These are phyloP conservation scores for Pelagophyceae sp. DNA, from an alignment of 352 stramenopile species.

Conservation along the genomic window DNA sequence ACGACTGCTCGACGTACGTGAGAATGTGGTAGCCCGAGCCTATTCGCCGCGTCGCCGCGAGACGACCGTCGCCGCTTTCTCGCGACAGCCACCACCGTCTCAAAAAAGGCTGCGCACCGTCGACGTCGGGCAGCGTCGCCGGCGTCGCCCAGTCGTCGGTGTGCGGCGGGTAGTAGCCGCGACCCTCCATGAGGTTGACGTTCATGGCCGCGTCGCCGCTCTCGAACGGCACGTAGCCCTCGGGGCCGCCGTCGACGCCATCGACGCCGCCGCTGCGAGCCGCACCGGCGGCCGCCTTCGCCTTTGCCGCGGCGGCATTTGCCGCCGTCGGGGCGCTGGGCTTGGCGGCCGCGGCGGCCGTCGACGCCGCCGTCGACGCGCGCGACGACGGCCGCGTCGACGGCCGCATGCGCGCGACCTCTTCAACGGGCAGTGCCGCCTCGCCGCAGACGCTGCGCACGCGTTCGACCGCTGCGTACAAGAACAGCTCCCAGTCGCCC, in stretches of 20 bases:
- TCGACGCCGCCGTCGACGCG: too few relatives aligned
- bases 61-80: too few relatives aligned
- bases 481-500: neutral
- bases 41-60: too few relatives aligned
- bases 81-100: too few relatives aligned
- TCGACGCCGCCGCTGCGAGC: too few relatives aligned
- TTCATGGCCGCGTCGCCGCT: neutral
- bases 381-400: too few relatives aligned
- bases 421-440: neutral
- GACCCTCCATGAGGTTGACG: neutral
- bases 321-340: too few relatives aligned
- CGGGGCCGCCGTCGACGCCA: too few relatives aligned
- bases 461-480: neutral
- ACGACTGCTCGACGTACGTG: neutral
- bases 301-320: too few relatives aligned
- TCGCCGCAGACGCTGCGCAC: neutral
- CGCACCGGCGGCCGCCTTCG: too few relatives aligned
- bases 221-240: neutral
- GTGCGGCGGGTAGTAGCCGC: neutral
- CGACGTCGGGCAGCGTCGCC: neutral
- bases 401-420: neutral
- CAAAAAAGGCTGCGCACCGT: too few relatives aligned
- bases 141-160: neutral
- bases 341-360: too few relatives aligned
- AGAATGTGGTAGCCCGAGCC: neutral